Evolutionary conservation across 2,329 filamentous ascomycete species (phyloP).

Genomic region (Tolypocladium tundrense): DNA sequence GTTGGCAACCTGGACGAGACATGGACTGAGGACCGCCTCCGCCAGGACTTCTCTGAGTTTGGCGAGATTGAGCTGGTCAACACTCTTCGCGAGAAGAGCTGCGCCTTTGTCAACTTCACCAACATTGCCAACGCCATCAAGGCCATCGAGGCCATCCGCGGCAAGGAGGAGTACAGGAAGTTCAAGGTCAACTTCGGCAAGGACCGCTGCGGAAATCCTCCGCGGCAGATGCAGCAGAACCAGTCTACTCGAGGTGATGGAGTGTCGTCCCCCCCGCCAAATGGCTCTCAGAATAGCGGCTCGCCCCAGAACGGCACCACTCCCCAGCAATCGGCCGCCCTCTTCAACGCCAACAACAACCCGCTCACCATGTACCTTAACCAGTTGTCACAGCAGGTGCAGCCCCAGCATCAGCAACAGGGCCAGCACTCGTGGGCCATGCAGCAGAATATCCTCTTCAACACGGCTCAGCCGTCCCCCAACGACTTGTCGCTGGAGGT

Average conservation of each 20-base stretch:
- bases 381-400: constrained; percentile 64
- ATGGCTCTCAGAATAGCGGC: constrained; percentile 49
- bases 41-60: constrained; percentile 94
- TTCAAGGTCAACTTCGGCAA: constrained; percentile 99
- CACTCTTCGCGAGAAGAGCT: constrained; percentile 94
- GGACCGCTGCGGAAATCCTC: constrained; percentile 93
- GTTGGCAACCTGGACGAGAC: constrained; percentile 95
- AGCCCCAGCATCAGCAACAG: constrained; percentile 66
- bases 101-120: constrained; percentile 98
- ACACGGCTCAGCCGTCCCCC: constrained; percentile 53
- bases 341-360: constrained; percentile 77
- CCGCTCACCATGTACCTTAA: constrained; percentile 89
- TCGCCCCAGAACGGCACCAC: constrained; percentile 43
- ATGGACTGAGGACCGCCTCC: constrained; percentile 91
- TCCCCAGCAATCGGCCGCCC: constrained; percentile 56
- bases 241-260: constrained; percentile 58
- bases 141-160: constrained; percentile 90
- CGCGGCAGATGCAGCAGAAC: constrained; percentile 67
- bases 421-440: constrained; percentile 61
- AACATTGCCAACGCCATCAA: constrained; percentile 99
- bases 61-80: constrained; percentile 98
- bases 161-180: constrained; percentile 90
- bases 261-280: constrained; percentile 45
- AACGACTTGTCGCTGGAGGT: constrained; percentile 48
- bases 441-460: constrained; percentile 75